Percentiles rank a stretch among this genome's conserved stretches.
These are phyloP conservation scores for Xenosphaeropsis pyriputrescens DNA, from an alignment of 2,329 filamentous ascomycete genomes.

Conservation along the genomic window DNA sequence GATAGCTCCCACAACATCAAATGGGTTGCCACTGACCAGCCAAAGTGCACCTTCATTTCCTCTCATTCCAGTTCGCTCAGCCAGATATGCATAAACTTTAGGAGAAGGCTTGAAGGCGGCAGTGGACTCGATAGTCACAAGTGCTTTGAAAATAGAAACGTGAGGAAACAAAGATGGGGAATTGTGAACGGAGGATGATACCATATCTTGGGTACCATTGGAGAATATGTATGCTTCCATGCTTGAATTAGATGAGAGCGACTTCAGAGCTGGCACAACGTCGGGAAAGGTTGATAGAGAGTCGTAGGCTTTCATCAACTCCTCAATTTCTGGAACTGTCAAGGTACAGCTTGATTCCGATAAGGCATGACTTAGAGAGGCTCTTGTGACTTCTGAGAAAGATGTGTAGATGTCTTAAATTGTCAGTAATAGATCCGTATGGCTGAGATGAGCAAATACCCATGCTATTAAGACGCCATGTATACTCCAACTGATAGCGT, in stretches of 20 bases:
- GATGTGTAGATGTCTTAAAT: constrained; percentile 39
- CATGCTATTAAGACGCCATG: constrained; percentile 65
- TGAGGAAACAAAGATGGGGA: constrained; percentile 39
- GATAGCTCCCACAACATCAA: constrained; percentile 54
- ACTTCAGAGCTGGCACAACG: constrained; percentile 34
- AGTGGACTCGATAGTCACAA: constrained; percentile 47
- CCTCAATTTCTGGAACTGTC: constrained; percentile 24
- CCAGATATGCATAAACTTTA: constrained; percentile 39
- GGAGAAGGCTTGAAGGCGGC: constrained; percentile 50
- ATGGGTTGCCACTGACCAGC: constrained; percentile 60
- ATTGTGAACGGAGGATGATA: constrained; percentile 39
- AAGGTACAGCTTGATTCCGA: constrained; percentile 37
- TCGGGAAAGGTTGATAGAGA: constrained; percentile 50
- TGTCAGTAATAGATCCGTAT: constrained; percentile 2
- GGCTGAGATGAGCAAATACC: constrained; percentile 27
- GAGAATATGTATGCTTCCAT: constrained; percentile 49
- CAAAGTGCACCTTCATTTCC: constrained; percentile 31
- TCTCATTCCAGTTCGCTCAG: constrained; percentile 10
- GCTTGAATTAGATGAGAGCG: constrained; percentile 22
- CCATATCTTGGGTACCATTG: constrained; percentile 52
- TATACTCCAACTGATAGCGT: constrained; percentile 62
- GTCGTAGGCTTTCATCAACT: constrained; percentile 50
- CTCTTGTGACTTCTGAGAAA: constrained; percentile 48
- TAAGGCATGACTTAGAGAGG: constrained; percentile 48
- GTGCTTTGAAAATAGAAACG: constrained; percentile 28